These are phyloP conservation scores for Mrakia blollopis DNA, from an alignment of 768 basidiomycete species.

Conservation along the genomic window DNA sequence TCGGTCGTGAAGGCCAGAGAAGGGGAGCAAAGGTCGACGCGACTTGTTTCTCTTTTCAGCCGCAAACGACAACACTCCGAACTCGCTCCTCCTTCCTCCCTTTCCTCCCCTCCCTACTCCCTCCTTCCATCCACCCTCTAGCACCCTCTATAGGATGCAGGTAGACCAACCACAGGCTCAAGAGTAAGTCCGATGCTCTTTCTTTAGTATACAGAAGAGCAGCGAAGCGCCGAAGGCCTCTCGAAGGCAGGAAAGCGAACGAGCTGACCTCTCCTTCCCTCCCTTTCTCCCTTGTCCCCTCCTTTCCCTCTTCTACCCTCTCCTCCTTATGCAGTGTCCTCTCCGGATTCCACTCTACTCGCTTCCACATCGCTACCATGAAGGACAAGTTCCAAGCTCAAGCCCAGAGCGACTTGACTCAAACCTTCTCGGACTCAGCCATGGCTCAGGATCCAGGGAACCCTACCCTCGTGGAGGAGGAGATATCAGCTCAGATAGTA, in stretches of 20 bases:
- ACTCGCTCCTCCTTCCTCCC: too few relatives aligned
- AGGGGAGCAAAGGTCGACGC: too few relatives aligned
- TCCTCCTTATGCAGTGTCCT: neutral
- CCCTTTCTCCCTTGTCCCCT: neutral
- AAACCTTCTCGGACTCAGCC: constrained; percentile 29
- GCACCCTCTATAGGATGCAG: too few relatives aligned
- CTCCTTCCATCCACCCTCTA: too few relatives aligned
- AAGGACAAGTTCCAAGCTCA: constrained; percentile 25
- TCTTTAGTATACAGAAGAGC: too few relatives aligned
- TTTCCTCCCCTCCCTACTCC: too few relatives aligned
- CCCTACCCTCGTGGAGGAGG: constrained; percentile 29
- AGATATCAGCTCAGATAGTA: constrained; percentile 14
- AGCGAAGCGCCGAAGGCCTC: too few relatives aligned
- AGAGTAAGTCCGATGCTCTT: too few relatives aligned
- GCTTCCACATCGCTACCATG: constrained; percentile 28
- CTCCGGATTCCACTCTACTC: constrained; percentile 6
- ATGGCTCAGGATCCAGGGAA: constrained; percentile 32
- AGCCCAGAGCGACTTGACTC: constrained; percentile 27
- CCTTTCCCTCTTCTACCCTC: neutral
- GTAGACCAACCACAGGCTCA: too few relatives aligned
- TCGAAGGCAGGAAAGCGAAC: neutral
- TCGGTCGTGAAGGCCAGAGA: too few relatives aligned
- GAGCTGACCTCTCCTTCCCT: constrained; percentile 1
- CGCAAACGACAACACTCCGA: too few relatives aligned
- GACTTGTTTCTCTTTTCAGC: too few relatives aligned